Evolutionary conservation across 23 red algal species (phyloP), one percentile per base, ranked within the genome.

Genomic region (Agarophyton chilense): DNA sequence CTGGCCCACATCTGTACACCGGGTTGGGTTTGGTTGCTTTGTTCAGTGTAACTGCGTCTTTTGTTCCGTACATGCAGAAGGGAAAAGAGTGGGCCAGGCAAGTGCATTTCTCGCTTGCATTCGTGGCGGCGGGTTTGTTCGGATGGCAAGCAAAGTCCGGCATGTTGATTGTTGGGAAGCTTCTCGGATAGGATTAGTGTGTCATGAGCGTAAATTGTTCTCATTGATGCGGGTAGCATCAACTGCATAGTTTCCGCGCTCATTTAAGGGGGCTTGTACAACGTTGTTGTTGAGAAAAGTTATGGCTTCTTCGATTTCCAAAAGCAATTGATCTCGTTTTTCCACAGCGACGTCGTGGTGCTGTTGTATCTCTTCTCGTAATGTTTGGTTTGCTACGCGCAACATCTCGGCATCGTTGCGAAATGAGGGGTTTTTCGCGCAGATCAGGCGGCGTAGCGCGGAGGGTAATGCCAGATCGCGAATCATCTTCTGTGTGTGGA

Each of bases 1-100:
- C 96, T 6, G 96, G 96, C 33, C 96, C 96, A 6, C 96, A 98
- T 89, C 86, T 98, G 60, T 98, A 98, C 72, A 89, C 93, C 4
- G 96, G 96, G 3, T 68, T 98, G 75, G 86, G 92, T 10, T 32
- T 93, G 34, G 93, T 98, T 28, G 91, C 96, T 2, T 31, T 82
- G 44, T 81, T 98, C 78, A 94, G 85, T 63, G 79, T 92, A 14
- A 98, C 90, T 88, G 79, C 88, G 35, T 47, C 85, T 11, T 74
- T 98, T 25, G 96, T 94, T 10, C 96, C 96, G 60, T 85, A 80
- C 64, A 98, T 98, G 96, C 96, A 93, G 81, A 90, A 82, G 50
- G 92, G 93, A 25, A 90, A 92, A 51, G 80, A 90, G 12, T 72
- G 56, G 73, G 96, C 96, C 2, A 72, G 96, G 33, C 70, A 92